Percentiles rank a stretch among this genome's conserved stretches.
phyloP scores from a whole-genome alignment of 1,139 yeast species.

The Scheffersomyces insectosa region DNA sequence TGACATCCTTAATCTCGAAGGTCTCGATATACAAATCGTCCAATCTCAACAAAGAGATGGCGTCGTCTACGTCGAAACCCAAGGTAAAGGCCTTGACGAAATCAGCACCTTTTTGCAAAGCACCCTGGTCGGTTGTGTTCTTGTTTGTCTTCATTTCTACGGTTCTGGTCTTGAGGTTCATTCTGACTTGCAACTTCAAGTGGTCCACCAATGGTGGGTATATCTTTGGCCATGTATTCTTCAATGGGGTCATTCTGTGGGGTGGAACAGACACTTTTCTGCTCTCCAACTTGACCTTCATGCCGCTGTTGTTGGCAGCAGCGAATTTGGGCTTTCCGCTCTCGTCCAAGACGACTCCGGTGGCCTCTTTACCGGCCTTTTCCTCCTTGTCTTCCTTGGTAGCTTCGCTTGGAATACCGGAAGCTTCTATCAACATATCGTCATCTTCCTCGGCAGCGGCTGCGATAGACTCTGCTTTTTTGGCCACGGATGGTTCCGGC shows the following conservation, averaged over 20 bases:
- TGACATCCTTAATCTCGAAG: constrained; percentile 94
- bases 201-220: constrained; percentile 96
- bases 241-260: constrained; percentile 92
- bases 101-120: constrained; percentile 96
- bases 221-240: constrained; percentile 86
- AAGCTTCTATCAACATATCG: constrained; percentile 71
- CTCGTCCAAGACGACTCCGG: constrained; percentile 74
- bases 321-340: constrained; percentile 88
- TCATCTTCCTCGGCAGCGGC: constrained; percentile 42
- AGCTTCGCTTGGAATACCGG: constrained; percentile 30
- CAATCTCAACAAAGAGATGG: constrained; percentile 88
- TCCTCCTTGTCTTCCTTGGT: constrained; percentile 15
- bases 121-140: constrained; percentile 85
- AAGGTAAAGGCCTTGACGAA: constrained; percentile 91
- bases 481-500: constrained; percentile 1
- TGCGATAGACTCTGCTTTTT: constrained; percentile 6
- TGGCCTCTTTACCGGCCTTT: constrained; percentile 28
- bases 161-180: constrained; percentile 83
- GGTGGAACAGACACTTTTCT: constrained; percentile 95
- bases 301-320: constrained; percentile 66
- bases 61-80: constrained; percentile 96
- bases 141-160: constrained; percentile 84
- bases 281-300: constrained; percentile 75
- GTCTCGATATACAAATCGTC: constrained; percentile 97
- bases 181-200: constrained; percentile 89